Evolutionary conservation across 2,329 filamentous ascomycete species (phyloP), one percentile per base, ranked within the genome.

Genomic region (Aurifilum marmelostoma): DNA sequence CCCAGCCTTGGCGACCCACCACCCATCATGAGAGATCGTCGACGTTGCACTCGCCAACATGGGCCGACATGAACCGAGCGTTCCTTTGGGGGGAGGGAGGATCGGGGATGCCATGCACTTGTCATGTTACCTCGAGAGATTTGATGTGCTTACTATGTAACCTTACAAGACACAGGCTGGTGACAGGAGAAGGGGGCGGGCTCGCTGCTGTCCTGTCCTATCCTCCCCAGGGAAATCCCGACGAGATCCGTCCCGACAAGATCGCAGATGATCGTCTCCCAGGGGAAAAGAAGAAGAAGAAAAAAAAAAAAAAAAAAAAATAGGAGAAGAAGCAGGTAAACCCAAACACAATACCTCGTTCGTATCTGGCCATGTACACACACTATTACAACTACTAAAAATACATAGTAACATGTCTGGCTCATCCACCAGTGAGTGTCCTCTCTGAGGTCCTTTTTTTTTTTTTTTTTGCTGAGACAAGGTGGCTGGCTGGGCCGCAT

Each of bases 401-500:
- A 34, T 47, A 47, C 43, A n/a, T 39, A 12, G 37, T 9, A 47
- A 47, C 43, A n/a, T n/a, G 7, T n/a, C n/a, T 41, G 16, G n/a
- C 5, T 29, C 11, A 29, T 37, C 63, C 34, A 34, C 63, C 34
- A 24, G 50, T 65, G 43, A n/a, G n/a, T n/a, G n/a, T n/a, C n/a
- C n/a, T n/a, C n/a, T n/a, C n/a, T n/a, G n/a, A n/a, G n/a, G n/a
- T n/a, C n/a, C n/a, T n/a, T n/a, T n/a, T n/a, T n/a, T n/a, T n/a
- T 47, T 18, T 50, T 34, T 34, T 32, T 56, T 37, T 32, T 52
- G 34, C 47, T 58, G 50, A 65, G 63, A 65, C 63, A 65, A 29
- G 50, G 27, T 29, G 52, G 52, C 52, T 29, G 52, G 52, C 52
- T 56, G 56, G 56, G 18, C 32, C 16, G 24, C 11, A 37, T 5